Evolutionary conservation across 2,329 filamentous ascomycete genomes (phyloP).

Genomic region (Calonectria pauciramosa): DNA sequence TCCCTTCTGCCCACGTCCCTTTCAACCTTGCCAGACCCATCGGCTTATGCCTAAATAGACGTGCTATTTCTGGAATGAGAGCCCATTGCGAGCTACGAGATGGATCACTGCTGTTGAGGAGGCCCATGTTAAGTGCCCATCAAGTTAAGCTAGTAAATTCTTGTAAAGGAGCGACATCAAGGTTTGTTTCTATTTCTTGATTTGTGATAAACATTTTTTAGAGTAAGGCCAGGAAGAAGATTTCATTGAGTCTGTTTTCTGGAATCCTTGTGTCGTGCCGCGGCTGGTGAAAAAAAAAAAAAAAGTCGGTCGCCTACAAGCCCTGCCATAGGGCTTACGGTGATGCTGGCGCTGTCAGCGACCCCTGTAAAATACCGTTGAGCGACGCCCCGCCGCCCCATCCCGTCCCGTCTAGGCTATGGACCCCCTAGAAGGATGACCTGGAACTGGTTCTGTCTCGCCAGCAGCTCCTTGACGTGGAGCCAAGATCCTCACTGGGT

Average conservation of each 20-base stretch:
- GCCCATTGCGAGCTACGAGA: background rate
- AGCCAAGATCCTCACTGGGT: background rate
- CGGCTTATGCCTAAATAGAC: background rate
- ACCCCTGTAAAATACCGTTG: conserved; percentile 2
- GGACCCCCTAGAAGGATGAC: background rate
- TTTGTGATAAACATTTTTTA: background rate
- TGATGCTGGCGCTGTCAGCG: background rate
- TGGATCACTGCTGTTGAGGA: background rate
- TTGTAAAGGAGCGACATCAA: too few species aligned
- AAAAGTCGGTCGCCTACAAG: background rate
- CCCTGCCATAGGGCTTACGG: background rate
- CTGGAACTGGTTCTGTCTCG: background rate
- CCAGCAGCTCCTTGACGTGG: background rate
- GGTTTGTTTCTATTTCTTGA: background rate
- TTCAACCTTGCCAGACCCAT: background rate
- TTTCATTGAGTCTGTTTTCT: background rate
- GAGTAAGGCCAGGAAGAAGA: background rate
- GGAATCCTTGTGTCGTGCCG: background rate
- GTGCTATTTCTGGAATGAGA: background rate
- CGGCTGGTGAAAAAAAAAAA: background rate
- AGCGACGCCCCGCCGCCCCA: background rate
- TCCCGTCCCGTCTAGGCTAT: background rate
- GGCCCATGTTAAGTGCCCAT: background rate
- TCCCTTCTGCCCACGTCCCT: background rate
- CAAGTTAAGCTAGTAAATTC: background rate